These are phyloP conservation scores for Yamadazyma songkhlaensis DNA, from an alignment of 1,139 yeast species.

Conservation along the genomic window DNA sequence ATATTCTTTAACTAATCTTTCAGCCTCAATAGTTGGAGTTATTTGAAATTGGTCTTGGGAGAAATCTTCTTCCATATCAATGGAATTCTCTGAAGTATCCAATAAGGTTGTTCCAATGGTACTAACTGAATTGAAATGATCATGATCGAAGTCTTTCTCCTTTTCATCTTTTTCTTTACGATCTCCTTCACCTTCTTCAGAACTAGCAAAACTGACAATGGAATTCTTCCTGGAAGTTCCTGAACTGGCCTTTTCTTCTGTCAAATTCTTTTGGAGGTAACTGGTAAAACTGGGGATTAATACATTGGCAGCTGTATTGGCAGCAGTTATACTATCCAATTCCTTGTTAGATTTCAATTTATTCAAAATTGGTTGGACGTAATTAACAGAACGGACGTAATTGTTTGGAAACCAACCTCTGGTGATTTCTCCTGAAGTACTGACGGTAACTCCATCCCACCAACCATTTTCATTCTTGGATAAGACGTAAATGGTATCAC, in stretches of 20 bases:
- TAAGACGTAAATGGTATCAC: conserved; percentile 51
- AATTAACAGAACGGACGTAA: conserved; percentile 48
- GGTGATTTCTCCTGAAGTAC: conserved; percentile 36
- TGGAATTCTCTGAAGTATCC: conserved; percentile 4
- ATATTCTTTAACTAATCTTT: conserved; percentile 31
- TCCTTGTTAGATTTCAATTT: conserved; percentile 40
- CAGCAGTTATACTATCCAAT: conserved; percentile 45
- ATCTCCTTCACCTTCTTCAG: conserved; percentile 19
- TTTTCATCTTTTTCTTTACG: background rate
- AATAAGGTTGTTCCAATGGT: conserved; percentile 9
- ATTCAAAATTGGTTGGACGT: conserved; percentile 45
- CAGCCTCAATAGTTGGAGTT: conserved; percentile 31
- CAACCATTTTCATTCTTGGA: conserved; percentile 58
- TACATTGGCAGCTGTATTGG: conserved; percentile 50
- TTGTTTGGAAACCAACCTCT: conserved; percentile 81
- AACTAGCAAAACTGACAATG: conserved; percentile 47
- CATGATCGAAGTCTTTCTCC: conserved; percentile 5
- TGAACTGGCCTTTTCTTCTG: conserved; percentile 29
- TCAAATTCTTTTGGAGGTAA: conserved; percentile 35
- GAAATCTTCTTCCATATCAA: conserved; percentile 3
- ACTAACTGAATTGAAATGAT: conserved; percentile 11
- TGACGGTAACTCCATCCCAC: conserved; percentile 71
- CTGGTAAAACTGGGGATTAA: conserved; percentile 44
- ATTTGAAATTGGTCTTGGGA: conserved; percentile 2
- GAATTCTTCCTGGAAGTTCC: conserved; percentile 42